Evolutionary conservation across 768 basidiomycete species (phyloP), one percentile per base, ranked within the genome.

Genomic region (Paxillus rubicundulus): DNA sequence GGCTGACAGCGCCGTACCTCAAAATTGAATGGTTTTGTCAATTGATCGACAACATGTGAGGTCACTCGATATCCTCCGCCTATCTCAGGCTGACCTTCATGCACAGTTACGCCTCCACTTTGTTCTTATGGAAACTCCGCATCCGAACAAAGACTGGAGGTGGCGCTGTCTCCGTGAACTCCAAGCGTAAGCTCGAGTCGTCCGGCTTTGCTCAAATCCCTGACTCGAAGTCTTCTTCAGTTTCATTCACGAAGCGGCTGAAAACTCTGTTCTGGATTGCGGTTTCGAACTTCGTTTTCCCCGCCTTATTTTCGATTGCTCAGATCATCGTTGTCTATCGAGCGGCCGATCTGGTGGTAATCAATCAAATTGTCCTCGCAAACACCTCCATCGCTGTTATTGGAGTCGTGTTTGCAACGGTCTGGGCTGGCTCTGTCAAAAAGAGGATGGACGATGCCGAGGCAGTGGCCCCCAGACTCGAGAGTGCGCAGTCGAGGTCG

Each of bases 1-100:
- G 58, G 60, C 38, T 45, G 17, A 4, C 46, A 20, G 54, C 58
- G 3, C 62, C 59, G 13, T 64, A 60, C 38, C 51, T 64, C 28
- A 62, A 57, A 47, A 60, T 64, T 27, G 62, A 58, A 27, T 59
- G 61, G 58, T 58, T 61, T 40, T 39, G 52, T 5, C 59, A 62
- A 45, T 30, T 62, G 13, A 36, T 58, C 14, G 61, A 60, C 32
- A 61, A 62, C 32, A 48, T 30, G 56, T 62, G 14, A 36, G 57
- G 39, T 10, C 16, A 38, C 24, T 30, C 14, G 18, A 18, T 24
- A 43, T 12, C 9, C 18, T 17, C 14, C 17, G 8, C 12, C 30
- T 38, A 14, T 9, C 21, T 45, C 20, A 33, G 17, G 13, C 18
- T 40, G 14, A 48, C 12, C 7, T 30, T 14, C 17, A 41, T 18